Conservation (phyloP, 495 filamentous ascomycete species). For the Xylaria palmicola region DNA sequence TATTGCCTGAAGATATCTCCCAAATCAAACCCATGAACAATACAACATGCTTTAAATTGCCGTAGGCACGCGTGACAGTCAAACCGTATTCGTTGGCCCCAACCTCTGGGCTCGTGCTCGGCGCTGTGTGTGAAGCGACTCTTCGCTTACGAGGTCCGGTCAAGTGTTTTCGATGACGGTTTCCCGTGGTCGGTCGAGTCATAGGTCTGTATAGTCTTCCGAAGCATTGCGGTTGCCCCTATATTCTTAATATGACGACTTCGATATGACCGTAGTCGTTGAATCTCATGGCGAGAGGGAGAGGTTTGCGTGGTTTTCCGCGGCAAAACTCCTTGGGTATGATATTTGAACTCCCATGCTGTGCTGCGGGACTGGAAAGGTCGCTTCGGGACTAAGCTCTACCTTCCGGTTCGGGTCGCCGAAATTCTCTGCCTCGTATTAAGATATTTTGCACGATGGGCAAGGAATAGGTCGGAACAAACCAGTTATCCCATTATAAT, state of each 20-base stretch:
- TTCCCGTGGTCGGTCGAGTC: not conserved
- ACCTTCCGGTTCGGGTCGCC: conserved; percentile 8
- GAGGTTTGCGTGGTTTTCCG: not conserved
- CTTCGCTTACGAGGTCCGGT: not conserved
- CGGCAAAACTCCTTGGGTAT: conserved; percentile 1
- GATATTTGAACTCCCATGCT: conserved; percentile 2
- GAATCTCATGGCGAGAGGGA: not conserved
- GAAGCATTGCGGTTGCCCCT: not conserved
- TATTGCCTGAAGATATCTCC: not conserved
- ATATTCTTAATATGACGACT: not conserved
- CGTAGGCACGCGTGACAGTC: not conserved
- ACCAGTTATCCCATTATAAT: conserved; percentile 10
- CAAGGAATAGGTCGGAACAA: conserved; percentile 13
- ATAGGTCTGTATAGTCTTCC: not conserved
- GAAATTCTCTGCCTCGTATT: conserved; percentile 10
- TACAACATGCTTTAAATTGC: conserved; percentile 1
- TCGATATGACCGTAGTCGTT: not conserved
- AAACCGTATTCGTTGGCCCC: not conserved
- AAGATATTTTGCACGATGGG: conserved; percentile 11
- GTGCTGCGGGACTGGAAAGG: conserved; percentile 7
- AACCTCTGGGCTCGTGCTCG: not conserved
- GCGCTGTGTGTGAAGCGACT: not conserved
- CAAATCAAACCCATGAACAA: conserved; percentile 1
- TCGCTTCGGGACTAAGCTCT: conserved; percentile 6
- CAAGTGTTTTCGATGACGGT: not conserved